These are phyloP conservation scores for Brassica juncea DNA, from an alignment of 345 rosid species.

Conservation along the genomic window DNA sequence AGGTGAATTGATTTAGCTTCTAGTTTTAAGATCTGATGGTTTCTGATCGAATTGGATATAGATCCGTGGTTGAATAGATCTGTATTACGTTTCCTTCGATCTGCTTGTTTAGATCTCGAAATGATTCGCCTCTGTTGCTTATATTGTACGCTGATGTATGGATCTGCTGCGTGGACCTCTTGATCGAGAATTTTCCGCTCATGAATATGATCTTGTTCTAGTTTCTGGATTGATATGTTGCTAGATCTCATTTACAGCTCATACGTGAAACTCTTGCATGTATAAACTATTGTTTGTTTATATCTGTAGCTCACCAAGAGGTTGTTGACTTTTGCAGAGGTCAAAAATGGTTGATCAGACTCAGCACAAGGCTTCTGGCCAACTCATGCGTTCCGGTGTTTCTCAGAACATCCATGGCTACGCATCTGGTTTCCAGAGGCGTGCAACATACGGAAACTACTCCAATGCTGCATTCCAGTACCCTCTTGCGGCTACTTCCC, in stretches of 20 bases:
- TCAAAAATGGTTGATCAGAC: slow-evolving; percentile 72
- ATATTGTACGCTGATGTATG: background rate
- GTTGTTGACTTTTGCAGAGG: slow-evolving; percentile 41
- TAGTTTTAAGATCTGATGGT: background rate
- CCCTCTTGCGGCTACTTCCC: slow-evolving; percentile 27
- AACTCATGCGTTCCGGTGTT: slow-evolving; percentile 48
- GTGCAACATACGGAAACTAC: slow-evolving; percentile 60
- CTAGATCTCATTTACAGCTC: background rate
- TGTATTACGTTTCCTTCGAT: background rate
- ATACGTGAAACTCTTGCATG: background rate
- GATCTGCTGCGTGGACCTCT: slow-evolving; percentile 12
- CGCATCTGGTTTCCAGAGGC: slow-evolving; percentile 46
- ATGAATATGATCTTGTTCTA: background rate
- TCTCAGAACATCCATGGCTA: slow-evolving; percentile 51
- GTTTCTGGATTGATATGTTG: background rate
- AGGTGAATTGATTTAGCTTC: slow-evolving; percentile 21
- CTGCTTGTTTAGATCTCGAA: background rate
- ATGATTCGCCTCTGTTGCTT: slow-evolving; percentile 3
- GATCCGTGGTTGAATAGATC: background rate
- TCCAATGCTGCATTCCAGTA: slow-evolving; percentile 61
- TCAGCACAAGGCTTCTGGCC: slow-evolving; percentile 69
- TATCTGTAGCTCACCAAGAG: no score
- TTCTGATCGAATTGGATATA: background rate
- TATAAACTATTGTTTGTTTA: background rate
- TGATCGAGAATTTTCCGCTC: background rate